A percentile compares a stretch with the other conserved stretches of the same genome.
These are phyloP conservation scores for Sedum album DNA, from an alignment of 164 flowering plant genomes.

Conservation along the genomic window DNA sequence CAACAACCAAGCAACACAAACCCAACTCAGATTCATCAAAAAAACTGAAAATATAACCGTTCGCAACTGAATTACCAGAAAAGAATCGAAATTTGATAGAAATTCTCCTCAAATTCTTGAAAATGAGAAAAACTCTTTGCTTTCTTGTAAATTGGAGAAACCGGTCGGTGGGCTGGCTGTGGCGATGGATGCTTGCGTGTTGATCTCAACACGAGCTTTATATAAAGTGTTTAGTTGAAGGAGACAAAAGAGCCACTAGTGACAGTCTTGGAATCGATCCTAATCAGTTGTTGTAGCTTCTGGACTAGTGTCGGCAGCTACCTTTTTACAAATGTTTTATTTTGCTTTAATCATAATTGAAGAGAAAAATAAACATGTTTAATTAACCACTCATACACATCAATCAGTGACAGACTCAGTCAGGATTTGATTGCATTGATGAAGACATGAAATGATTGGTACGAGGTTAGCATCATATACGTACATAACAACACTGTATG, in stretches of 20 bases:
- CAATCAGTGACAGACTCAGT: neutral
- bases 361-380: neutral
- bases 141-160: neutral
- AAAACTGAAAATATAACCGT: neutral
- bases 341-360: neutral
- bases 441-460: neutral
- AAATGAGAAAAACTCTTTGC: neutral
- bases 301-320: conserved; percentile 8
- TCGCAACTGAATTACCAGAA: neutral
- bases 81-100: neutral
- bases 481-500: no score
- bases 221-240: conserved; percentile 1
- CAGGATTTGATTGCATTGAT: neutral
- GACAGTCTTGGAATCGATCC: conserved; percentile 6
- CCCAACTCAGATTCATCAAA: neutral
- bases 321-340: neutral
- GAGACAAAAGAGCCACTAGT: conserved; percentile 2
- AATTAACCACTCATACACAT: no score
- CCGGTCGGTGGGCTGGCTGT: neutral
- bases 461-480: no score
- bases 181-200: neutral
- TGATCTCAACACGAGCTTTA: conserved; percentile 1
- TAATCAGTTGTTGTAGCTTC: neutral
- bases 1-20: neutral
- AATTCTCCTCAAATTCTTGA: neutral